Evolutionary conservation across 2,329 filamentous ascomycete genomes (phyloP), one percentile per base, ranked within the genome.

Genomic region (Sporothrix euskadiensis): DNA sequence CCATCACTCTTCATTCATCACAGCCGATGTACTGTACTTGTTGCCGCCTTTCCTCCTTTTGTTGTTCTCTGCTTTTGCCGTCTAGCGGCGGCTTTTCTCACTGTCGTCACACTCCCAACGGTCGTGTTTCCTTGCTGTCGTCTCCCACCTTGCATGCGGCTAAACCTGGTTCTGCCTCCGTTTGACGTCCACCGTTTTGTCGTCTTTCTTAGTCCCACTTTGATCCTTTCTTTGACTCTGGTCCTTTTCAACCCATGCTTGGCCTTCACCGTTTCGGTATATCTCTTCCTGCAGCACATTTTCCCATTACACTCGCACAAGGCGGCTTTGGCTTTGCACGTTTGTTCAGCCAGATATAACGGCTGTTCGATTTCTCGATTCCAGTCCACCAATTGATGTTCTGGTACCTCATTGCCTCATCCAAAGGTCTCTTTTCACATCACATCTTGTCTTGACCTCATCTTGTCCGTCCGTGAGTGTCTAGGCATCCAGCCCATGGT

Each of bases 1-100:
- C 69, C 69, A 68, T 41, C 52, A 2, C 32, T 30, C 59, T 41
- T 65, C 56, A 4, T n/a, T 39, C 59, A 22, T 65, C 56, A 14
- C 44, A 26, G 63, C 26, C 71, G 10, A 74, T 71, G 74, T 75
- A 74, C 74, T 65, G 74, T 75, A 75, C 74, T 66, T 71, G 68
- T n/a, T 39, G 65, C 70, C 70, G 63, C 56, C 70, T 59, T 19
- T 54, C n/a, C 16, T n/a, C 69, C 19, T 61, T 57, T 10, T 59
- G 9, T 14, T 56, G 35, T 22, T 61, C 39, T 63, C 54, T 57
- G 32, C 10, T 49, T 19, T 6, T 59, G 49, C 39, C 26, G 16
- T 44, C 44, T 44, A 52, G 65, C 44, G 26, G 44, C 39, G 68
- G 35, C 57, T 66, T 47, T 59, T 12, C 22, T 49, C 16, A 52